Conservation (phyloP, 2,329 filamentous ascomycete species). For the Alternaria gaisen region DNA sequence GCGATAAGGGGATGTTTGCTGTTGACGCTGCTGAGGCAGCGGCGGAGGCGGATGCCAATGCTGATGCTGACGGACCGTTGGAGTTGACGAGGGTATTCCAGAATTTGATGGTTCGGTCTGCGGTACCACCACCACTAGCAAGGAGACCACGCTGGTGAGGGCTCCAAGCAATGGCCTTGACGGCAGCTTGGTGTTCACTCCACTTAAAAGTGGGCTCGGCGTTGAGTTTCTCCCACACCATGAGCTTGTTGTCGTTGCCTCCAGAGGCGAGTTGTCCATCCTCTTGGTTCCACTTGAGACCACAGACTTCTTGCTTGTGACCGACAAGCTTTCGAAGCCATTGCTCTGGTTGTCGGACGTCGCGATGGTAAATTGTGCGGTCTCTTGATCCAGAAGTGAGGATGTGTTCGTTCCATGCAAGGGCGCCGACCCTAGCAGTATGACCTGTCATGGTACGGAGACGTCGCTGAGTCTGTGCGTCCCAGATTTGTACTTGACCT, state of each 20-base stretch:
- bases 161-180: conserved; percentile 98
- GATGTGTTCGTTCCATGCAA: conserved; percentile 98
- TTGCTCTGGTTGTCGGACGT: conserved; percentile 91
- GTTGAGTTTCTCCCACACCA: conserved; percentile 98
- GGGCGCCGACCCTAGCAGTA: conserved; percentile 87
- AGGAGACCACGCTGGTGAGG: conserved; percentile 93
- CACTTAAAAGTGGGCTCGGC: conserved; percentile 94
- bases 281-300: conserved; percentile 95
- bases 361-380: conserved; percentile 91
- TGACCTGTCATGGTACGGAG: conserved; percentile 97
- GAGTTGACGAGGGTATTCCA: conserved; percentile 92
- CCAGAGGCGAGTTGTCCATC: conserved; percentile 94
- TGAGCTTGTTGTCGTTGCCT: conserved; percentile 97
- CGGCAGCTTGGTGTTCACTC: conserved; percentile 91
- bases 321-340: conserved; percentile 87
- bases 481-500: conserved; percentile 96
- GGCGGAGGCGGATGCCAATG: conserved; percentile 50
- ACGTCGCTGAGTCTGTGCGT: conserved; percentile 84
- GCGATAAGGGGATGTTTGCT: conserved; percentile 41
- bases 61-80: conserved; percentile 51
- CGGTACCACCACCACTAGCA: conserved; percentile 95
- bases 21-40: conserved; percentile 45
- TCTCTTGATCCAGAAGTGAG: conserved; percentile 94
- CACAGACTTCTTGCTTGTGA: conserved; percentile 98
- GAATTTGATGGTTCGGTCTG: conserved; percentile 95